Evolutionary conservation across 164 flowering plant species (phyloP).

Genomic region (Amborella trichopoda): DNA sequence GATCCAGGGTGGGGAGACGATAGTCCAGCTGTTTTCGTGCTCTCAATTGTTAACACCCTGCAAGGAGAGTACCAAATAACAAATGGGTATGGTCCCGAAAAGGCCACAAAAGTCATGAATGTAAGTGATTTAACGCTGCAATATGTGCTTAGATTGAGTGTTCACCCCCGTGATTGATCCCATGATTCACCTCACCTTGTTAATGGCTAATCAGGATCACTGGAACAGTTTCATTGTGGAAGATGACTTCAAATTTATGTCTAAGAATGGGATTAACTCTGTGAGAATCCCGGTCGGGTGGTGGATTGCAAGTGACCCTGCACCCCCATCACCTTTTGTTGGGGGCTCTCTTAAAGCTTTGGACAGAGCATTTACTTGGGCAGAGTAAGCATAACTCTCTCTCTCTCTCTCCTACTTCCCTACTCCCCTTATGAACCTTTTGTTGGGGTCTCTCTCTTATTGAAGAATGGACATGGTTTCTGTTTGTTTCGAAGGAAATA

Average conservation of each 20-base stretch:
- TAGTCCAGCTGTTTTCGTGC: conserved; percentile 38
- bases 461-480: too few relatives aligned
- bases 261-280: conserved; percentile 29
- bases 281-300: conserved; percentile 59
- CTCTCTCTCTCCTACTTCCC: too few relatives aligned
- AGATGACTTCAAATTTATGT: conserved; percentile 39
- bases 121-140: too few relatives aligned
- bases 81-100: conserved; percentile 43
- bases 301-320: conserved; percentile 49
- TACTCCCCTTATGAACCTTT: too few relatives aligned
- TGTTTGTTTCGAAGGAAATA: conserved; percentile 15
- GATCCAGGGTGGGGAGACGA: conserved; percentile 29
- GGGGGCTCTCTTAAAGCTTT: conserved; percentile 37
- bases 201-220: conserved; percentile 44
- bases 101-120: conserved; percentile 28
- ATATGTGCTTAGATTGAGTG: too few relatives aligned
- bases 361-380: conserved; percentile 49
- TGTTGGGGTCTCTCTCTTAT: too few relatives aligned
- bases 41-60: conserved; percentile 10
- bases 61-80: conserved; percentile 51
- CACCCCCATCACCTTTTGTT: conserved; percentile 44
- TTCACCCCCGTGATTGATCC: too few relatives aligned
- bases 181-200: too few relatives aligned
- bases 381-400: conserved; percentile 21
- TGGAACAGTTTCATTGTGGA: conserved; percentile 36